Percentiles rank a stretch among this genome's conserved stretches.
Evolutionary conservation across 106 monocot species (phyloP).

Genomic region (Allium fistulosum): DNA sequence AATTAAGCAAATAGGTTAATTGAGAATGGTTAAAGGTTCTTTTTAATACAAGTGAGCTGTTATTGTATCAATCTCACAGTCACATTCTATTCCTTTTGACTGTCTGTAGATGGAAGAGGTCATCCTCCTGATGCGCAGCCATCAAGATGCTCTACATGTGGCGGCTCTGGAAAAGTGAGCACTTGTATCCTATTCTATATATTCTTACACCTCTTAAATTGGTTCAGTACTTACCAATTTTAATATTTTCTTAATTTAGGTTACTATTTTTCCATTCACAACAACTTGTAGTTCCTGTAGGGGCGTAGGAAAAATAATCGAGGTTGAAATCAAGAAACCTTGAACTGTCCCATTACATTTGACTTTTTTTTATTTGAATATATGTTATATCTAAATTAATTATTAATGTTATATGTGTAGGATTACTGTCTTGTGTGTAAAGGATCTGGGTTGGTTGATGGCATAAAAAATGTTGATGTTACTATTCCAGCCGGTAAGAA

Average conservation of each 20-base stretch:
- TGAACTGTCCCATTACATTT: not conserved
- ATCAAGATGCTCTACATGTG: slow-evolving; percentile 58
- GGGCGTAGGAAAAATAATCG: slow-evolving; percentile 71
- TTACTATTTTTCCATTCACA: slow-evolving; percentile 82
- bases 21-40: no score
- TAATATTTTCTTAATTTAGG: slow-evolving; percentile 33
- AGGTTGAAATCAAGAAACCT: slow-evolving; percentile 35
- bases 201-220: not conserved
- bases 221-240: slow-evolving; percentile 2
- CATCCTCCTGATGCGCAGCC: slow-evolving; percentile 60
- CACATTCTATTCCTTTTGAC: no score
- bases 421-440: slow-evolving; percentile 58
- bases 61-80: no score
- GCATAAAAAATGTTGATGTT: slow-evolving; percentile 60
- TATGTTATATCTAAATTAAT: not conserved
- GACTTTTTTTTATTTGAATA: not conserved
- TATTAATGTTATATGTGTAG: slow-evolving; percentile 18
- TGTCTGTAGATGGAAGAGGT: slow-evolving; percentile 70
- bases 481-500: slow-evolving; percentile 71
- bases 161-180: slow-evolving; percentile 70
- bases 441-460: slow-evolving; percentile 74
- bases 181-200: slow-evolving; percentile 4
- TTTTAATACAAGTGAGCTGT: no score
- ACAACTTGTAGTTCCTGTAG: slow-evolving; percentile 67
- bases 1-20: no score